These are phyloP conservation scores for Aspergillus japonicus DNA, from an alignment of 2,329 filamentous ascomycete species.

Conservation along the genomic window DNA sequence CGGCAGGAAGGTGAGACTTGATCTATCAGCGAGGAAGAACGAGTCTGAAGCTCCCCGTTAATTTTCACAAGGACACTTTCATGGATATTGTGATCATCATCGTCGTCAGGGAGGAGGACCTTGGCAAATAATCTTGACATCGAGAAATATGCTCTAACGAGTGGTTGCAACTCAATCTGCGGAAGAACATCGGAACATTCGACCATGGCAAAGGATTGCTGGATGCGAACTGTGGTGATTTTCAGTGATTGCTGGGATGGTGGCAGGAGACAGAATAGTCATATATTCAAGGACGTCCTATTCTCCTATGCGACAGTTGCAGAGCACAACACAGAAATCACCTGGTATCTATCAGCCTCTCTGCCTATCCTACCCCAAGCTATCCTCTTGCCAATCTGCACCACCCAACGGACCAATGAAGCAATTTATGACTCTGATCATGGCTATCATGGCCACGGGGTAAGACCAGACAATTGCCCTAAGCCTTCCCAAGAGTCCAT, in stretches of 20 bases:
- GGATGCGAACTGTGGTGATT: background rate
- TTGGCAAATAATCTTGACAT: background rate
- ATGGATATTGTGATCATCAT: background rate
- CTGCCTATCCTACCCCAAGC: background rate
- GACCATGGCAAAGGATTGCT: background rate
- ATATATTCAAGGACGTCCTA: background rate
- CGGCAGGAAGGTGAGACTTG: background rate
- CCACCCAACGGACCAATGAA: background rate
- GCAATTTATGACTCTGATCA: conserved; percentile 3
- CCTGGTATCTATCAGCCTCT: background rate
- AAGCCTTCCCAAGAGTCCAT: background rate
- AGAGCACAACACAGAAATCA: background rate
- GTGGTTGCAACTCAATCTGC: background rate
- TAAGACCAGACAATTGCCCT: background rate
- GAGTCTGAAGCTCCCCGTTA: background rate
- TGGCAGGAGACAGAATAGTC: background rate
- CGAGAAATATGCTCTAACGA: background rate
- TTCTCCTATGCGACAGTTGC: background rate
- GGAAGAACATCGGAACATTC: background rate
- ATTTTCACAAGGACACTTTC: background rate
- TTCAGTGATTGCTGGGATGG: background rate
- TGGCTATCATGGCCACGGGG: conserved; percentile 11
- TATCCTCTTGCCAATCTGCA: background rate
- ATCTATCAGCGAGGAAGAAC: background rate
- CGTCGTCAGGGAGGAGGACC: background rate